Conservation (phyloP, 768 basidiomycete genomes). For the Termitomyces heimii region DNA sequence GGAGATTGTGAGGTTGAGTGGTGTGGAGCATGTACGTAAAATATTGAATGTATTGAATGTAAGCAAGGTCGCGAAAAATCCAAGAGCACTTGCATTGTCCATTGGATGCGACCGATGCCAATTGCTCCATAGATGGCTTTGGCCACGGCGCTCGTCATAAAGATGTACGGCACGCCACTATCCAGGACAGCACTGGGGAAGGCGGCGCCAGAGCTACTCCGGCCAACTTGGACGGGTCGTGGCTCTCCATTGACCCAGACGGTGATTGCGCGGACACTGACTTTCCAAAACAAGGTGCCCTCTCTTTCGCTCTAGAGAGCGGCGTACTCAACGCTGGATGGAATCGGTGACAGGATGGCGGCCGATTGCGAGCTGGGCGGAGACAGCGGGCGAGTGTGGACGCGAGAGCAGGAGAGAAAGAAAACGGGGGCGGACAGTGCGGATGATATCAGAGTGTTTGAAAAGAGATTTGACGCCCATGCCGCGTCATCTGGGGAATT, state of each 20-base stretch:
- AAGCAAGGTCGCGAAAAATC: background rate
- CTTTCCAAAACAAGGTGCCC: slow-evolving; percentile 61
- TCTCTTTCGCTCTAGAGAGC: slow-evolving; percentile 30
- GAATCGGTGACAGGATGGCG: slow-evolving; percentile 61
- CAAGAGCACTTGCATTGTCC: slow-evolving; percentile 47
- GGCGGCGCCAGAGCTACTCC: slow-evolving; percentile 30
- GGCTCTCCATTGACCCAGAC: slow-evolving; percentile 47
- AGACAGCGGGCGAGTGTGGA: slow-evolving; percentile 52
- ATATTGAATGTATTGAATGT: slow-evolving; percentile 24
- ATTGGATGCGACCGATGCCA: slow-evolving; percentile 49
- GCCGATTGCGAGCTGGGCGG: slow-evolving; percentile 65
- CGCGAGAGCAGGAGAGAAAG: slow-evolving; percentile 63
- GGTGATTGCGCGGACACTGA: slow-evolving; percentile 47
- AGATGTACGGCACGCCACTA: slow-evolving; percentile 61
- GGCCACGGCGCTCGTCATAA: slow-evolving; percentile 54
- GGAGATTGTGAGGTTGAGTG: slow-evolving; percentile 68
- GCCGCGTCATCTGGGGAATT: slow-evolving; percentile 60
- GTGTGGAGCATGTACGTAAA: slow-evolving; percentile 66
- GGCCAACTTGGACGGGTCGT: slow-evolving; percentile 33
- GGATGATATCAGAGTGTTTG: slow-evolving; percentile 44
- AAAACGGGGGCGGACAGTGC: slow-evolving; percentile 60
- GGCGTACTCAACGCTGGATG: slow-evolving; percentile 45
- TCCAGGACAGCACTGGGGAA: slow-evolving; percentile 69
- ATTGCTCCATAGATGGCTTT: slow-evolving; percentile 77
- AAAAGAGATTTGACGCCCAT: slow-evolving; percentile 66